Evolutionary conservation across 2,329 filamentous ascomycete species (phyloP), one percentile per base, ranked within the genome.

Genomic region (Ceratocystis papillata): DNA sequence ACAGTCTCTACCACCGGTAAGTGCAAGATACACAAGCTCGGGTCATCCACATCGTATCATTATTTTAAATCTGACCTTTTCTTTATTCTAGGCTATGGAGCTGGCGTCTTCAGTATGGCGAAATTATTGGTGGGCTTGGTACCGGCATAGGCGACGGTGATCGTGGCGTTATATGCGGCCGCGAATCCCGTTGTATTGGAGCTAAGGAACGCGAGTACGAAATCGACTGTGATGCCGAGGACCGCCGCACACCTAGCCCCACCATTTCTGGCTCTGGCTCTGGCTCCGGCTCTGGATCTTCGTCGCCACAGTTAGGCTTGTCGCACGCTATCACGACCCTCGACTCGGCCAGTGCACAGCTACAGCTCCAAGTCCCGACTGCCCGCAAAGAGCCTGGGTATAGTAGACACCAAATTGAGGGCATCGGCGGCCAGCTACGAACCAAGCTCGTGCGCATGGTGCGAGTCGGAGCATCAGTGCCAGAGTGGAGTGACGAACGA

Each of bases 111-210:
- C 85, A 90, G 28, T 96, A 96, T 74, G 87, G 87, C 17, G 88
- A 90, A 70, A 85, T 90, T 0, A 87, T 92, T 2, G 86, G 85
- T 22, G 89, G 90, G 1, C 80, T 95, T 0, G 90, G 91, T 28
- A 92, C 89, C 0, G 92, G 92, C 4, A 90, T 96, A 37, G 90
- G 91, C 55, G 90, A 96, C 71, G 91, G 90, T 41, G 87, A 91
- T 71, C 87, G 93, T 71, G 92, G 91, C 37, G 90, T 96, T 15
- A 86, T 90, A 69, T 97, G 92, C 73, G 92, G 90, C 0, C 84
- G 90, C n/a, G 87, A 86, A 50, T 77, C 78, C n/a, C 74, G 79
- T 45, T 97, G 92, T 75, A 81, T 91, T n/a, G 88, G 85, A 0
- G 87, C 87, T 5, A 81, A 85, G 67, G 85, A 89, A 70, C 86